Conservation (phyloP, 2,329 filamentous ascomycete genomes). For the Cordyceps javanica region DNA sequence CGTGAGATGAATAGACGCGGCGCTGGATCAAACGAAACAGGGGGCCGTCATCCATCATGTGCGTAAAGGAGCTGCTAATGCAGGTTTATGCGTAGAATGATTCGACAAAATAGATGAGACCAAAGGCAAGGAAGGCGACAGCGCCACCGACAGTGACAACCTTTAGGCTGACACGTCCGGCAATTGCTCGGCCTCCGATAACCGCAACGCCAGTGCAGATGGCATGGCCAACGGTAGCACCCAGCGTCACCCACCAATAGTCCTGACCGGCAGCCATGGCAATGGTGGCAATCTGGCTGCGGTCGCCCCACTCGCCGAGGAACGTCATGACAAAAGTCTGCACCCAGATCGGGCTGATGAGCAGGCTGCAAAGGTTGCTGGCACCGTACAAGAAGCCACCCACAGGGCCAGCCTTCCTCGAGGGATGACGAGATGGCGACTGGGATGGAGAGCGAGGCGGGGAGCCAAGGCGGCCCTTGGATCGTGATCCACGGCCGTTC, state of each 20-base stretch:
- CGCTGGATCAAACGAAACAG: neutral
- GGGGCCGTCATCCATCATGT: neutral
- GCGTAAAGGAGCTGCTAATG: neutral
- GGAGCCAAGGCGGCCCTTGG: slow-evolving; percentile 70
- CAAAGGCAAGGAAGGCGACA: slow-evolving; percentile 83
- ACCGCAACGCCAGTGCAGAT: slow-evolving; percentile 90
- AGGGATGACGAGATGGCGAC: slow-evolving; percentile 60
- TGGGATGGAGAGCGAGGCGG: slow-evolving; percentile 74
- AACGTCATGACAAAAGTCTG: slow-evolving; percentile 99
- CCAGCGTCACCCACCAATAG: slow-evolving; percentile 97
- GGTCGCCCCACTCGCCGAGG: slow-evolving; percentile 94
- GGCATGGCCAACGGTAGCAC: slow-evolving; percentile 78
- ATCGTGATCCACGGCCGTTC: slow-evolving; percentile 61
- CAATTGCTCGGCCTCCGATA: slow-evolving; percentile 84
- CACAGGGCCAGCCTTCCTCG: slow-evolving; percentile 34
- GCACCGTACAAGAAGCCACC: slow-evolving; percentile 54
- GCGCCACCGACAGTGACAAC: slow-evolving; percentile 93
- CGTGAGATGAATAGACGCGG: neutral
- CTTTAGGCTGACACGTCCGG: slow-evolving; percentile 88
- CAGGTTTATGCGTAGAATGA: slow-evolving; percentile 51
- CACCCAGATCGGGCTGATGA: slow-evolving; percentile 94
- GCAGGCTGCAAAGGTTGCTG: slow-evolving; percentile 77
- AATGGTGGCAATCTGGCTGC: slow-evolving; percentile 96
- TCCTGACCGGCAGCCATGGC: slow-evolving; percentile 98
- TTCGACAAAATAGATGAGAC: slow-evolving; percentile 84